A percentile compares a stretch with the other conserved stretches of the same genome.
phyloP scores from a whole-genome alignment of 805 yeast species.

The Debaryomyces castellii region DNA sequence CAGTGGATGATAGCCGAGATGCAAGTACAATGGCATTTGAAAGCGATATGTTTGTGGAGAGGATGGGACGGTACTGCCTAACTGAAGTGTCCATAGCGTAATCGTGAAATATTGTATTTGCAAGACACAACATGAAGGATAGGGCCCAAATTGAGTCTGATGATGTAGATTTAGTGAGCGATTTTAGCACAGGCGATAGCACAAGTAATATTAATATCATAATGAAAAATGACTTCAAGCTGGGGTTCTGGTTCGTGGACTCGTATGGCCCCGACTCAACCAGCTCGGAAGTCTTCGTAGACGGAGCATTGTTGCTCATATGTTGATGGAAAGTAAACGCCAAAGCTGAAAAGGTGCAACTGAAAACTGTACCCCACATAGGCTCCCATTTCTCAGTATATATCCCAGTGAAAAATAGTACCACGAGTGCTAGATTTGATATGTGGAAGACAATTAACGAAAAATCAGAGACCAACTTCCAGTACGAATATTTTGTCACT shows the following conservation, averaged over 20 bases:
- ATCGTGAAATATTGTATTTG: conserved; percentile 68
- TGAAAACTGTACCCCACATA: conserved; percentile 33
- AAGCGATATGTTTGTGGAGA: conserved; percentile 79
- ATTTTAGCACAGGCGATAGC: conserved; percentile 85
- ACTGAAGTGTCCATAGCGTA: conserved; percentile 52
- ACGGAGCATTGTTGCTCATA: neutral
- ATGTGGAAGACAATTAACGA: conserved; percentile 66
- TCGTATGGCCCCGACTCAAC: conserved; percentile 3
- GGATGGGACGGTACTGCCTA: conserved; percentile 44
- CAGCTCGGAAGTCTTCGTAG: neutral
- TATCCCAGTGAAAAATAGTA: conserved; percentile 65
- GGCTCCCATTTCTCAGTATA: conserved; percentile 53
- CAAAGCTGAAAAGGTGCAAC: conserved; percentile 25
- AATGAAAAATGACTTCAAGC: conserved; percentile 62
- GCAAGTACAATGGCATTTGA: conserved; percentile 89
- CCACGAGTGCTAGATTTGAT: conserved; percentile 60
- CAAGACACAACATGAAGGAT: conserved; percentile 71
- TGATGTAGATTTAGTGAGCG: conserved; percentile 83
- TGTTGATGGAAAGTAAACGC: conserved; percentile 30
- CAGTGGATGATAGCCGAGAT: conserved; percentile 73
- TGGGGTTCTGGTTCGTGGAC: conserved; percentile 7
- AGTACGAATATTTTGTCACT: conserved; percentile 63
- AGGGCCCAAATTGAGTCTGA: conserved; percentile 96
- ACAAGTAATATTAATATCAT: conserved; percentile 71
- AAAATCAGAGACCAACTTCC: conserved; percentile 69